phyloP scores from a whole-genome alignment of 129 eudicot genomes.

The Flaveria brownii region DNA sequence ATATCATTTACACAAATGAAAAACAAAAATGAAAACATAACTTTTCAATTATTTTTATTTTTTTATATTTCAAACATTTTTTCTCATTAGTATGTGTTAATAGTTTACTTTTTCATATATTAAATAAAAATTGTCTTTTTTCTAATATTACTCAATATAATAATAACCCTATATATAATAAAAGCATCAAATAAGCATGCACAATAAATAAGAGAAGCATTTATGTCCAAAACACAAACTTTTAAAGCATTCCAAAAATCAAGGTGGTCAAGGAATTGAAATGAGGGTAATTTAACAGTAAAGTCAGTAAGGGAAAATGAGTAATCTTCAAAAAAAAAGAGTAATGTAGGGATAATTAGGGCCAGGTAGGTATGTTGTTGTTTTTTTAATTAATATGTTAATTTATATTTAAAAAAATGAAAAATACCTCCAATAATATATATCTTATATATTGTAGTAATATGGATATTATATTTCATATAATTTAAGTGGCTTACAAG shows the following conservation, averaged over 20 bases:
- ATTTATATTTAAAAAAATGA: neutral
- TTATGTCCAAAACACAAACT: conserved; percentile 47
- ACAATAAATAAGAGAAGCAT: conserved; percentile 38
- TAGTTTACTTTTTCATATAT: neutral
- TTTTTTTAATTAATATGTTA: neutral
- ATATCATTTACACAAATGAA: too few species aligned
- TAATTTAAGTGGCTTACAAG: neutral
- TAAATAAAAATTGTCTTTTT: neutral
- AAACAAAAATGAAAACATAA: too few species aligned
- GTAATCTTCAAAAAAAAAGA: too few species aligned
- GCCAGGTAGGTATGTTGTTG: conserved; percentile 32
- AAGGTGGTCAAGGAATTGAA: conserved; percentile 44
- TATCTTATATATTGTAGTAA: neutral
- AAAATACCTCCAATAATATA: neutral
- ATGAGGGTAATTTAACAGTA: conserved; percentile 47
- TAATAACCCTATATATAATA: neutral
- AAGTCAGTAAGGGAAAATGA: conserved; percentile 35
- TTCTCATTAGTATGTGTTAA: neutral
- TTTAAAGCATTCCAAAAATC: conserved; percentile 44
- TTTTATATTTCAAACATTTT: too few species aligned
- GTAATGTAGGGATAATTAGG: conserved; percentile 42
- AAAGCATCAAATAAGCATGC: conserved; percentile 4
- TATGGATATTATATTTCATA: neutral
- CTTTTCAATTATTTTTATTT: too few species aligned
- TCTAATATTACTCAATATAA: neutral